phyloP scores from a whole-genome alignment of 2,329 filamentous ascomycete genomes.

The Cladophialophora psammophila region DNA sequence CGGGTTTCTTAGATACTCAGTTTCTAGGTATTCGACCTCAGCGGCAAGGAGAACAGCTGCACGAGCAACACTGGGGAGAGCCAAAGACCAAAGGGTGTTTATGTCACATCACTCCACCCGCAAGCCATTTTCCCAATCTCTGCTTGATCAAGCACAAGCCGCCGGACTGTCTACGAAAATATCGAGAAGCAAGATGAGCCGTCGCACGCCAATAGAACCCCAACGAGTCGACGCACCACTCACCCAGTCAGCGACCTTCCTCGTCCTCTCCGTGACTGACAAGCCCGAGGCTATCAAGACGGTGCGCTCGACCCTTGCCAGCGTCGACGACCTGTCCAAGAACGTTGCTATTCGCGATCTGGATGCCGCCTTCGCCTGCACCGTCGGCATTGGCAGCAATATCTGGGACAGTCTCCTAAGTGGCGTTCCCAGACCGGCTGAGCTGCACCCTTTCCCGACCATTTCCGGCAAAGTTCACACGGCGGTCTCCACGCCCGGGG shows the following conservation, averaged over 20 bases:
- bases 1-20: background rate
- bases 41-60: background rate
- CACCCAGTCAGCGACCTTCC: slow-evolving; percentile 62
- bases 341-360: slow-evolving; percentile 62
- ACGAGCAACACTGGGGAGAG: slow-evolving; percentile 1
- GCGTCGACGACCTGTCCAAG: slow-evolving; percentile 57
- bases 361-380: slow-evolving; percentile 58
- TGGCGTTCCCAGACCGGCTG: slow-evolving; percentile 54
- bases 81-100: background rate
- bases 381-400: slow-evolving; percentile 62
- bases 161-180: slow-evolving; percentile 8
- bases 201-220: slow-evolving; percentile 47
- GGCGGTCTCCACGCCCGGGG: slow-evolving; percentile 63
- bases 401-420: slow-evolving; percentile 60
- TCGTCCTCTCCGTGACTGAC: slow-evolving; percentile 56
- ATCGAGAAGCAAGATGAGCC: slow-evolving; percentile 24
- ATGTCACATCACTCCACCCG: slow-evolving; percentile 13
- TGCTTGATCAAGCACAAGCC: slow-evolving; percentile 19
- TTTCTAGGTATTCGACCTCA: background rate
- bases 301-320: slow-evolving; percentile 56
- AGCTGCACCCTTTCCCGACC: slow-evolving; percentile 56
- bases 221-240: slow-evolving; percentile 61
- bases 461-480: slow-evolving; percentile 59
- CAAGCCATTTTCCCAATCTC: slow-evolving; percentile 11
- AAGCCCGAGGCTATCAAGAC: slow-evolving; percentile 46